A percentile compares a stretch with the other conserved stretches of the same genome.
Evolutionary conservation across 2,329 filamentous ascomycete genomes (phyloP).

Genomic region (Colletotrichum zoysiae): DNA sequence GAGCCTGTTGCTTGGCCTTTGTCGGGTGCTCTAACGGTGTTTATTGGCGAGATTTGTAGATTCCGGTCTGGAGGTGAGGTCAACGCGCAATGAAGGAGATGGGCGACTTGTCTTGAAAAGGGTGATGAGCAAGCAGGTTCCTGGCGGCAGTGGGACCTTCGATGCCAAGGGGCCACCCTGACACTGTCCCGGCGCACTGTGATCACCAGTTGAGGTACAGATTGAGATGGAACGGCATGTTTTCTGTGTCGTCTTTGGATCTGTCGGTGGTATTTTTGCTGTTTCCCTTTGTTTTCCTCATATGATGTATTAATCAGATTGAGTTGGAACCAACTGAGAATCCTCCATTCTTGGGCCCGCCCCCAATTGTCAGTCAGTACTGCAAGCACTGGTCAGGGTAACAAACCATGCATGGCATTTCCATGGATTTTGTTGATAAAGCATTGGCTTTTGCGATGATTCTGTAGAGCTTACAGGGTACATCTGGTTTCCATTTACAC

Average conservation of each 20-base stretch:
- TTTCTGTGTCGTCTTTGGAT: background rate
- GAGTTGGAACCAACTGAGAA: background rate
- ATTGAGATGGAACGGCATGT: background rate
- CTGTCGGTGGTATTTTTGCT: background rate
- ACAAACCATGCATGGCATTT: background rate
- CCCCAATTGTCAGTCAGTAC: background rate
- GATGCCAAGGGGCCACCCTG: background rate
- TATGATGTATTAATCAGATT: too few species aligned
- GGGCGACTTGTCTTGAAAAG: background rate
- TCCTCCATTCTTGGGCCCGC: background rate
- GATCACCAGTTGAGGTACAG: background rate
- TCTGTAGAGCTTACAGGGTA: background rate
- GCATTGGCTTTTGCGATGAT: background rate
- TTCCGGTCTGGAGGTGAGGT: background rate
- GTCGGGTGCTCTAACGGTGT: background rate
- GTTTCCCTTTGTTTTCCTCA: background rate
- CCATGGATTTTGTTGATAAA: background rate
- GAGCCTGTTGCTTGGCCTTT: background rate
- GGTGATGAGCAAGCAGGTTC: background rate
- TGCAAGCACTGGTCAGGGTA: background rate
- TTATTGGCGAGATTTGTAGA: background rate
- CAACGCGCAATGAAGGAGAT: background rate
- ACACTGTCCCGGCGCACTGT: slow-evolving; percentile 29
- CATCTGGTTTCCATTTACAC: background rate
- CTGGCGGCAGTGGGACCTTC: background rate